phyloP scores from a whole-genome alignment of 495 filamentous ascomycete genomes.

The Chlorociboria aeruginascens region DNA sequence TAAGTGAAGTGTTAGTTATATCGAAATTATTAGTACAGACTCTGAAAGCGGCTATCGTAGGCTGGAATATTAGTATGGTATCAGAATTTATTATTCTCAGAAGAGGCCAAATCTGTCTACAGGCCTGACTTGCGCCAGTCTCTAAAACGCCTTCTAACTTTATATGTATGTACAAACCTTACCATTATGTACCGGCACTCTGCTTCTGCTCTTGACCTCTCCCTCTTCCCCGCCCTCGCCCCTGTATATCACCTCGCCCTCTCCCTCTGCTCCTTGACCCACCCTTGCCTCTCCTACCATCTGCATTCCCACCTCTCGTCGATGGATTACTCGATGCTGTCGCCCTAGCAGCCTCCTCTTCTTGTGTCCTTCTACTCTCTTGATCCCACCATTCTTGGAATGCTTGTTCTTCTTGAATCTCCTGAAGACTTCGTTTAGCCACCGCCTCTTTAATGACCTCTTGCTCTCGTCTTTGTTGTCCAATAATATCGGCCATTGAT shows the following conservation, averaged over 20 bases:
- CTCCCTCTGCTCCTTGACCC: constrained; percentile 7
- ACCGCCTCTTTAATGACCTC: constrained; percentile 69
- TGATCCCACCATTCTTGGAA: constrained; percentile 98
- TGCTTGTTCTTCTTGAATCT: constrained; percentile 92
- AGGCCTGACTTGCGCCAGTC: too few species aligned
- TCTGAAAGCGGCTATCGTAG: too few species aligned
- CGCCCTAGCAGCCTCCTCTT: constrained; percentile 43
- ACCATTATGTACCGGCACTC: too few species aligned
- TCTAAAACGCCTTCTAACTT: too few species aligned
- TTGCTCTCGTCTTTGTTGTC: constrained; percentile 76
- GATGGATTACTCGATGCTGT: not conserved
- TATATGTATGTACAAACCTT: constrained; percentile 2
- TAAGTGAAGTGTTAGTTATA: too few species aligned
- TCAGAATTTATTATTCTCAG: too few species aligned
- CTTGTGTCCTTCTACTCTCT: constrained; percentile 59
- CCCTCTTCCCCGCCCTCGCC: constrained; percentile 4
- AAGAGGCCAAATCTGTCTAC: too few species aligned
- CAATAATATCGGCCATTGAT: constrained; percentile 79
- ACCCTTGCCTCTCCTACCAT: constrained; percentile 4
- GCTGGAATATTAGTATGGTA: too few species aligned
- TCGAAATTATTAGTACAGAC: too few species aligned
- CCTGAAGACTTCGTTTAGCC: constrained; percentile 74
- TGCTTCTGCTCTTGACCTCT: constrained; percentile 1
- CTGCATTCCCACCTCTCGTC: not conserved
- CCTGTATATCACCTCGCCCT: constrained; percentile 3